Evolutionary conservation across 2,329 filamentous ascomycete genomes (phyloP), one percentile per base, ranked within the genome.

Genomic region (Neocucurbitaria cava): DNA sequence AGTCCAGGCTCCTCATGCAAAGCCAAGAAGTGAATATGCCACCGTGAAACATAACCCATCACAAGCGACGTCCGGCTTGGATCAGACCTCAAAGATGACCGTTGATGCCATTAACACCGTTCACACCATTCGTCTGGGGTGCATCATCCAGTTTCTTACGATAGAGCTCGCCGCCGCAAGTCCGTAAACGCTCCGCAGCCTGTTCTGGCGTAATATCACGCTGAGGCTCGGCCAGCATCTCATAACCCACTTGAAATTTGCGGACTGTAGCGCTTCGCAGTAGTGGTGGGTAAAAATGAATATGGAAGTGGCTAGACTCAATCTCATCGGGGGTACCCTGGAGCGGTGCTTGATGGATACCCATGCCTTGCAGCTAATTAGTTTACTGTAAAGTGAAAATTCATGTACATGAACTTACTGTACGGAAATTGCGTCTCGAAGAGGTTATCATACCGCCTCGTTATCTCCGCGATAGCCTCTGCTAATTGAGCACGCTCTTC

Each of bases 391-490:
- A 15, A 21, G 4, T 23, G 20, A 23, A 6, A 24, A 23, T 18
- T 24, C 13, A 15, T 40, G 7, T n/a, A 23, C 24, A 17, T 11
- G 5, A 3, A 43, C 85, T 79, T 76, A 88, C 89, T 96, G 77
- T 99, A 99, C 0, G 95, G 95, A 71, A 99, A 99, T 69, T 87
- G 92, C 31, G 93, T 97, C 81, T 98, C 91, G 65, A 99, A 99
- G 38, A 99, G 79, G 74, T 99, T 99, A 76, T 99, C 95, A 73
- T 98, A 99, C 66, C 94, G 83, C 67, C 92, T 86, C 13, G 95
- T 93, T 33, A 96, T 87, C 76, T 97, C 92, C 33, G 93, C 87
- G 45, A 99, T 88, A 1, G 89, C 87, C 71, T 96, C 90, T 13
- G 95, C 92, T 58, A 98, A 86, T 45, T 88, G 82, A 20, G 83